Conservation (phyloP, 2,329 filamentous ascomycete species). For the Alternaria rosae region DNA sequence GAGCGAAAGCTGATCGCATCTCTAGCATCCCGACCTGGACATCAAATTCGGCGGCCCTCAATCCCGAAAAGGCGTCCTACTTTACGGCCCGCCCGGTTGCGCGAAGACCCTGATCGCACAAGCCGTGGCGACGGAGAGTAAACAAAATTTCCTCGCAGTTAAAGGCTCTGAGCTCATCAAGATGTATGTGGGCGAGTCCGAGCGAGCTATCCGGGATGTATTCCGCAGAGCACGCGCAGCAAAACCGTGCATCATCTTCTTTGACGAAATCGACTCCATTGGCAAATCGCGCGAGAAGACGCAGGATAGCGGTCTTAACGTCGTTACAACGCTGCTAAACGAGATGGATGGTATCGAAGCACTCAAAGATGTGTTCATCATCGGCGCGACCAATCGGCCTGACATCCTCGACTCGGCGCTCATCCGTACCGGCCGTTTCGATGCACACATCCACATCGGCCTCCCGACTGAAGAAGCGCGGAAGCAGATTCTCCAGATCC, state of each 20-base stretch:
- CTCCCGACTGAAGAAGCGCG: conserved; percentile 77
- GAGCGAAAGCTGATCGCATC: conserved; percentile 8
- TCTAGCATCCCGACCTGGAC: conserved; percentile 46
- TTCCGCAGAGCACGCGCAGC: conserved; percentile 87
- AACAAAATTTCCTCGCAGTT: conserved; percentile 92
- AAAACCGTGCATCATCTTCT: conserved; percentile 92
- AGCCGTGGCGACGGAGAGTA: conserved; percentile 87
- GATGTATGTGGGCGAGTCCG: conserved; percentile 97
- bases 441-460: conserved; percentile 84
- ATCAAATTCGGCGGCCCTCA: conserved; percentile 45
- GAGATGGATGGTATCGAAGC: conserved; percentile 96
- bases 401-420: conserved; percentile 86
- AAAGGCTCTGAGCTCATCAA: conserved; percentile 93
- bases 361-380: conserved; percentile 80
- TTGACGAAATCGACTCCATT: conserved; percentile 94
- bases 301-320: conserved; percentile 71
- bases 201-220: conserved; percentile 82
- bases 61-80: conserved; percentile 79
- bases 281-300: conserved; percentile 63
- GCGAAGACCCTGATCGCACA: conserved; percentile 94
- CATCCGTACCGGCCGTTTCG: conserved; percentile 84
- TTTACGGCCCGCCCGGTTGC: conserved; percentile 93
- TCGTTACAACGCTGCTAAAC: conserved; percentile 86
- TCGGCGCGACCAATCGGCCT: conserved; percentile 91
- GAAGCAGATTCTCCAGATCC: conserved; percentile 76